Base-by-base conservation (phyloP, 176 grass and related monocot species). In the Triticum timopheevii region DNA sequence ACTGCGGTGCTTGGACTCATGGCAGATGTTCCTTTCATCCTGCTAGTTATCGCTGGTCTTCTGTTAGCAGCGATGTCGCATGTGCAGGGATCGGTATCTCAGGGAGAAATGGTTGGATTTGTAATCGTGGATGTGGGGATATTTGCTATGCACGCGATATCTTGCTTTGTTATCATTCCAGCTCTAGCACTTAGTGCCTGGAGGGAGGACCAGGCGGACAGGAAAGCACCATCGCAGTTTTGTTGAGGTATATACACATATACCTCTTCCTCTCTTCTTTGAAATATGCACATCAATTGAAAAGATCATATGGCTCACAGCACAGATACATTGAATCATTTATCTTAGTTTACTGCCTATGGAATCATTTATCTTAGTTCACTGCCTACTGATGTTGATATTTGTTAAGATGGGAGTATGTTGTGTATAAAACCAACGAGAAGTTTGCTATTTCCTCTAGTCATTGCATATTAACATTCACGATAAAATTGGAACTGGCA, bases 1-100 rank as follows among this genome's bases (percentile, higher is more conserved):
- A 0, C 22, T 1, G 0, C 8, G 4, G 2, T 23, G 31, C 6
- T 59, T 56, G 63, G 13, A 2, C 0, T 28, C 1, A 6, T 31
- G 16, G 15, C 10, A 6, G 1, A 4, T 6, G 3, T 30, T 6
- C 4, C 10, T 3, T 78, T 69, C 16, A 0, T 6, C 3, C 13
- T 22, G 75, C 75, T 79, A 11, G 3, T 31, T 25, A 0, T 4
- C 11, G 49, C 67, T 40, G 84, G 75, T 40, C 3, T 1, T 59
- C 23, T 69, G 75, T 2, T 79, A 3, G 15, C 50, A n/a, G 13
- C 38, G 5, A 10, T 17, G 39, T 47, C 33, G 31, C 44, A 0
- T 67, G 61, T 69, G 9, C 27, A 59, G 45, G 84, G 74, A 56
- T 77, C 49, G 5, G 6, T 7, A 52, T 77, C 74, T 22, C 22